These are phyloP conservation scores for Mycena pura DNA, from an alignment of 768 basidiomycete species.

Conservation along the genomic window DNA sequence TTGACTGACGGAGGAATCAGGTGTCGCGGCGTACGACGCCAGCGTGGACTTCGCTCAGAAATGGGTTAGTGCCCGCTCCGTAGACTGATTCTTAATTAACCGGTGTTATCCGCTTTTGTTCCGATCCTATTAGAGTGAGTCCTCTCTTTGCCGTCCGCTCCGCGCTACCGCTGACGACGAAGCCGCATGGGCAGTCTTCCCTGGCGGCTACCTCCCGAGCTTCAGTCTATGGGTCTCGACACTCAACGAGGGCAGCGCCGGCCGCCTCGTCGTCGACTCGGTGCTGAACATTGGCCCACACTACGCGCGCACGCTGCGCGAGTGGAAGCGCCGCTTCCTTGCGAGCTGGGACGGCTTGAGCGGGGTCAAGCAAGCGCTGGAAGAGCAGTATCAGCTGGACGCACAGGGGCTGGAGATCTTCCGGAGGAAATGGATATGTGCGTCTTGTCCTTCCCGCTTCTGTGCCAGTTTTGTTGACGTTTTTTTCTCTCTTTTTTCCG, in stretches of 20 bases:
- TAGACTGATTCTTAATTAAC: neutral
- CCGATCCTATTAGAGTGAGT: conserved; percentile 18
- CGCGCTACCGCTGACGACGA: conserved; percentile 6
- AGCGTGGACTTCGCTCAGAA: conserved; percentile 62
- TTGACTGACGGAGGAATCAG: conserved; percentile 20
- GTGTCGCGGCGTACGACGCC: conserved; percentile 42
- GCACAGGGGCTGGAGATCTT: conserved; percentile 15
- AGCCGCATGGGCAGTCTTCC: conserved; percentile 55
- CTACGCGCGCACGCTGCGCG: conserved; percentile 63
- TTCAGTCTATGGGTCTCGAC: conserved; percentile 50
- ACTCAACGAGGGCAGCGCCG: conserved; percentile 47
- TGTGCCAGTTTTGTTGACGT: neutral
- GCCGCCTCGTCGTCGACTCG: conserved; percentile 56
- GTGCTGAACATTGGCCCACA: conserved; percentile 65
- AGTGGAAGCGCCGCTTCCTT: conserved; percentile 58
- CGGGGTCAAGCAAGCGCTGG: conserved; percentile 52
- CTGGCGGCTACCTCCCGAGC: conserved; percentile 62
- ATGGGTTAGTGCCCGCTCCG: conserved; percentile 42
- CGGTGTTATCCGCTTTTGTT: neutral
- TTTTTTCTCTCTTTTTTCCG: neutral
- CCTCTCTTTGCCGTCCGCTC: neutral
- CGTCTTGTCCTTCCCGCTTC: neutral
- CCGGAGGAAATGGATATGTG: conserved; percentile 26
- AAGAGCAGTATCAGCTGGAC: conserved; percentile 43
- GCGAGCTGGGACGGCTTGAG: conserved; percentile 48